These are phyloP conservation scores for Phycomyces blakesleeanus DNA, from an alignment of 192 early-diverging fungal species.

Conservation along the genomic window DNA sequence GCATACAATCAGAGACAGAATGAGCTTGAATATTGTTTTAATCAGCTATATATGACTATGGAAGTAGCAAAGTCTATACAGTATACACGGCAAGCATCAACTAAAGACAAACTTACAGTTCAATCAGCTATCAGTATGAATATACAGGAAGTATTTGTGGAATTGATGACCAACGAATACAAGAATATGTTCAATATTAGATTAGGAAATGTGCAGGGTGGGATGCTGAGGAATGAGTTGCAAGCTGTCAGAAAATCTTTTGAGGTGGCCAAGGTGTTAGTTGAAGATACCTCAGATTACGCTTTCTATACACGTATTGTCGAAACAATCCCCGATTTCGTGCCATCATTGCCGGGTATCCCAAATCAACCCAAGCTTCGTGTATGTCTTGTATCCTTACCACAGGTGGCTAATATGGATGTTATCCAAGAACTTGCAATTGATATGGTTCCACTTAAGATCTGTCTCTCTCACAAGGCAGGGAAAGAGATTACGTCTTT, in stretches of 20 bases:
- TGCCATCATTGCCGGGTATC: too few species aligned
- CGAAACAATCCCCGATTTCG: too few species aligned
- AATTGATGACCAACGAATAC: conserved; percentile 41
- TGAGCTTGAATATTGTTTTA: conserved; percentile 27
- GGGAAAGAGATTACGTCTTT: conserved; percentile 74
- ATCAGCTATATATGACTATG: conserved; percentile 67
- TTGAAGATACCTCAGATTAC: too few species aligned
- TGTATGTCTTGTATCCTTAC: conserved; percentile 71
- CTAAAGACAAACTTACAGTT: too few species aligned
- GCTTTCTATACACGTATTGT: too few species aligned
- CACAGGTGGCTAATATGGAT: conserved; percentile 86
- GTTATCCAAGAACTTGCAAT: conserved; percentile 90
- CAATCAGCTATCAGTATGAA: too few species aligned
- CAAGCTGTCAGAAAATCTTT: conserved; percentile 70
- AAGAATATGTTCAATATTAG: conserved; percentile 45
- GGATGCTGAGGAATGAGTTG: conserved; percentile 53
- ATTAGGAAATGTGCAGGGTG: too few species aligned
- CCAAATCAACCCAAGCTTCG: conserved; percentile 45
- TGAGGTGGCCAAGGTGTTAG: too few species aligned
- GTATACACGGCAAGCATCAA: conserved; percentile 37
- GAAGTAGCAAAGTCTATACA: conserved; percentile 55
- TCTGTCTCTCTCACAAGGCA: conserved; percentile 84
- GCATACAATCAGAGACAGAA: conserved; percentile 15
- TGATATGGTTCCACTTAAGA: conserved; percentile 73
- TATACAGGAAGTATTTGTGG: too few species aligned